Evolutionary conservation across 495 filamentous ascomycete species (phyloP).

Genomic region (Penicillium waksmanii): DNA sequence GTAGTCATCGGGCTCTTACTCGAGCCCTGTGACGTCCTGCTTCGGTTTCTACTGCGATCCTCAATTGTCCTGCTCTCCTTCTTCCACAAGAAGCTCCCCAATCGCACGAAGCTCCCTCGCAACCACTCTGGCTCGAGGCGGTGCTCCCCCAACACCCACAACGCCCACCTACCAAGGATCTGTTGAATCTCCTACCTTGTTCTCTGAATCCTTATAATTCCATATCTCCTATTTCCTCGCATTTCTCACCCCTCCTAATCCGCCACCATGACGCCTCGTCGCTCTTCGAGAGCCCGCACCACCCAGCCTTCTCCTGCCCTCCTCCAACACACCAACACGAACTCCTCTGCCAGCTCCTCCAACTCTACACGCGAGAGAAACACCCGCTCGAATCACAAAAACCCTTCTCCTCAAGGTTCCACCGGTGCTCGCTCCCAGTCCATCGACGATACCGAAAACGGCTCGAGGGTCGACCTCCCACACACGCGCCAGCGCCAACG

Average conservation of each 20-base stretch:
- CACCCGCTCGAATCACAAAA: conserved; percentile 72
- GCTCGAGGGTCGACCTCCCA: conserved; percentile 61
- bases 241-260: conserved; percentile 9
- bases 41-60: conserved; percentile 36
- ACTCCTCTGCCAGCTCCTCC: conserved; percentile 81
- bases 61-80: conserved; percentile 26
- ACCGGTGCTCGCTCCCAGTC: conserved; percentile 79
- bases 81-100: conserved; percentile 25
- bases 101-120: conserved; percentile 35
- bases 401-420: conserved; percentile 71
- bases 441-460: conserved; percentile 66
- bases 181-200: not conserved
- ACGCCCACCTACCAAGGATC: not conserved
- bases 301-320: conserved; percentile 69
- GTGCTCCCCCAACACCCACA: conserved; percentile 10
- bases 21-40: conserved; percentile 42
- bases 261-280: conserved; percentile 70
- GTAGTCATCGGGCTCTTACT: conserved; percentile 46
- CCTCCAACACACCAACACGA: conserved; percentile 69
- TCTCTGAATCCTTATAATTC: conserved; percentile 10
- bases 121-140: conserved; percentile 24
- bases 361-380: conserved; percentile 71
- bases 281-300: conserved; percentile 87
- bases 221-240: conserved; percentile 16
- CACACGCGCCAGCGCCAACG: conserved; percentile 76